These are phyloP conservation scores for Acacia pycnantha DNA, from an alignment of 331 rosid genomes.

Conservation along the genomic window DNA sequence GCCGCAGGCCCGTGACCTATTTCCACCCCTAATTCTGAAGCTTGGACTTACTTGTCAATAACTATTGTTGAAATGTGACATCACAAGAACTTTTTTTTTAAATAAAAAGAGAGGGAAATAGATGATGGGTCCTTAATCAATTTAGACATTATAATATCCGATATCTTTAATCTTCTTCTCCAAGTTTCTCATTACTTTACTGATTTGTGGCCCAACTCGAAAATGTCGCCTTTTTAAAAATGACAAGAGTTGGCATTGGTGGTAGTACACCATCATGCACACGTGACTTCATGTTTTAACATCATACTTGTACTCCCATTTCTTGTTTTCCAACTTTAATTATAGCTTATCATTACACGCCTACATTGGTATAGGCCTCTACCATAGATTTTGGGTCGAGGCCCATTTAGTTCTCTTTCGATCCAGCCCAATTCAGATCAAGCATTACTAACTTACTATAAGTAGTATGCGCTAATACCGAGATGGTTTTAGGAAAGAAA, in stretches of 20 bases:
- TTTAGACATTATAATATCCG: constrained; percentile 7
- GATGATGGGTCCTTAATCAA: constrained; percentile 22
- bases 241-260: neutral
- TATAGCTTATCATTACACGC: neutral
- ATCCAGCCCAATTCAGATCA: neutral
- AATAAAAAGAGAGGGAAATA: neutral
- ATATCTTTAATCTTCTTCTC: neutral
- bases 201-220: neutral
- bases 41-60: neutral
- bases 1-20: too few species aligned
- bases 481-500: too few species aligned
- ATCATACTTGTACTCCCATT: neutral
- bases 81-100: neutral
- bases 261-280: neutral
- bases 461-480: too few species aligned
- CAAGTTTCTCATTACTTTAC: neutral
- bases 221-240: neutral
- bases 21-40: too few species aligned
- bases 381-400: neutral
- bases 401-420: neutral
- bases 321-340: neutral
- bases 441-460: too few species aligned
- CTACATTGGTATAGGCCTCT: neutral
- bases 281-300: neutral
- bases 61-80: neutral